These are phyloP conservation scores for Umbelopsis sp. DNA, from an alignment of 371 early-diverging fungal genomes.

Conservation along the genomic window DNA sequence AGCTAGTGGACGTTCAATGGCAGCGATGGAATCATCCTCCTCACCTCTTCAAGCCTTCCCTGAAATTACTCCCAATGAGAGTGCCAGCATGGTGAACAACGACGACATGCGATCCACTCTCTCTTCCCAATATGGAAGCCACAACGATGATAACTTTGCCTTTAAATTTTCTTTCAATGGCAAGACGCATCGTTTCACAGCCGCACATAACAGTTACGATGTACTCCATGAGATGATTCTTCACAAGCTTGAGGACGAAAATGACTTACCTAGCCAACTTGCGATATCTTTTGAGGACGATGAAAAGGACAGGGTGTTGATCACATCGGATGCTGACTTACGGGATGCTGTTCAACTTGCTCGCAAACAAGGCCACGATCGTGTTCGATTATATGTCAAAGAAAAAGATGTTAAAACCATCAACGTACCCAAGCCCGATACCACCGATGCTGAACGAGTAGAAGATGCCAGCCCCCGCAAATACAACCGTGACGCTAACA, in stretches of 20 bases:
- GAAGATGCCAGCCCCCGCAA: slow-evolving; percentile 19
- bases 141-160: slow-evolving; percentile 31
- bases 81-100: slow-evolving; percentile 49
- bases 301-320: slow-evolving; percentile 85
- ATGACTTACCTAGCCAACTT: slow-evolving; percentile 25
- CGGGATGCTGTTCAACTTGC: slow-evolving; percentile 84
- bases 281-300: slow-evolving; percentile 84
- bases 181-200: slow-evolving; percentile 44
- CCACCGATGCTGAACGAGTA: slow-evolving; percentile 18
- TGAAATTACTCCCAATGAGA: slow-evolving; percentile 55
- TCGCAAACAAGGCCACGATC: slow-evolving; percentile 71
- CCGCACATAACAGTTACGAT: slow-evolving; percentile 27
- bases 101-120: slow-evolving; percentile 27
- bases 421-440: neutral
- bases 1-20: slow-evolving; percentile 29
- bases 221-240: slow-evolving; percentile 35
- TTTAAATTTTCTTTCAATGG: slow-evolving; percentile 45
- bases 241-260: slow-evolving; percentile 46
- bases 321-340: slow-evolving; percentile 80
- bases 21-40: slow-evolving; percentile 20
- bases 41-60: slow-evolving; percentile 27
- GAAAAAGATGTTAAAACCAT: slow-evolving; percentile 32
- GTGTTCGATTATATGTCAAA: slow-evolving; percentile 75
- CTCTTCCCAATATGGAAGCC: slow-evolving; percentile 21
- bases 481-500: slow-evolving; percentile 25